phyloP scores from a whole-genome alignment of 1,139 yeast species.

The Kodamaea suecica region DNA sequence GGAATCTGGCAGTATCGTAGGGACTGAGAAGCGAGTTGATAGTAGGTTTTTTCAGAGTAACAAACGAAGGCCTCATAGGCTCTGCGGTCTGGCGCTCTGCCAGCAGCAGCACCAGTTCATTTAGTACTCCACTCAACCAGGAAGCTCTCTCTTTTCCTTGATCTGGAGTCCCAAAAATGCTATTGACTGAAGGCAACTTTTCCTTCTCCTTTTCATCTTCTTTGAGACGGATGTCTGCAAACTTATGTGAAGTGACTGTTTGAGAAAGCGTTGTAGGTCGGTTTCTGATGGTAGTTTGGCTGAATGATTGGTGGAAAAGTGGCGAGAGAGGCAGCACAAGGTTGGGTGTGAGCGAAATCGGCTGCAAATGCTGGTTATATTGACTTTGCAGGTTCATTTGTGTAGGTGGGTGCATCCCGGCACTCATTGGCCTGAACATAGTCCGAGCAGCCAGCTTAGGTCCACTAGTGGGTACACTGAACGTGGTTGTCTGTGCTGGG shows the following conservation, averaged over 20 bases:
- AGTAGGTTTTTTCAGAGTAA: conserved; percentile 30
- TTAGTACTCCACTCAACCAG: conserved; percentile 13
- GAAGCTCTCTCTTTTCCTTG: background rate
- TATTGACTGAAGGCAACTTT: conserved; percentile 14
- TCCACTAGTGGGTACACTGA: conserved; percentile 12
- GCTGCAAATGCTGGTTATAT: background rate
- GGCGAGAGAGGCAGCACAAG: conserved; percentile 43
- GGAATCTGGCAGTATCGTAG: too few species aligned
- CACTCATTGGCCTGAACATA: conserved; percentile 3
- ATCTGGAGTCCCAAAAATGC: conserved; percentile 9
- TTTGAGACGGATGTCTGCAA: conserved; percentile 2
- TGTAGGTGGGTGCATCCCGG: background rate
- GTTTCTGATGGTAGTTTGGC: conserved; percentile 20
- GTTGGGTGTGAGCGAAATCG: conserved; percentile 25
- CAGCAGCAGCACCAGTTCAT: conserved; percentile 6
- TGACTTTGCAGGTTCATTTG: background rate
- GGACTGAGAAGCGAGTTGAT: conserved; percentile 29
- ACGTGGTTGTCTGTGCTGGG: conserved; percentile 18
- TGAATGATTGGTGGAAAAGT: conserved; percentile 38
- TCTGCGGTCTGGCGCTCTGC: background rate
- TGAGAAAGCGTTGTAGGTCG: conserved; percentile 2
- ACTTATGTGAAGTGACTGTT: background rate
- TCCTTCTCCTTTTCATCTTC: conserved; percentile 4
- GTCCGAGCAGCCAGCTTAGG: conserved; percentile 14
- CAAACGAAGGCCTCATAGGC: background rate